phyloP scores from a whole-genome alignment of 441 rosid genomes.

The Viola pubescens region DNA sequence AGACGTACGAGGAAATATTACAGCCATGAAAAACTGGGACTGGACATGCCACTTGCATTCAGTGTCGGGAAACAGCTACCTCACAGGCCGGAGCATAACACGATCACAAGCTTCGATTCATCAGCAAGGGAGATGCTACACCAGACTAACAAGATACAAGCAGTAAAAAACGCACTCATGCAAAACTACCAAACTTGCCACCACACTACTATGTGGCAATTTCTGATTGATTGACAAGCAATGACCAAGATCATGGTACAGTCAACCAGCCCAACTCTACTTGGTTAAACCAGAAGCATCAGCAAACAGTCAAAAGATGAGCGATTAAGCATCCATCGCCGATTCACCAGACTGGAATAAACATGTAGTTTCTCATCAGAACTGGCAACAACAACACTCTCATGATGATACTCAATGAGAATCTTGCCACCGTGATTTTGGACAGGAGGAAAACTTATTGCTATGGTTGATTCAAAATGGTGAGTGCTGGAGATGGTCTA shows the following conservation, averaged over 20 bases:
- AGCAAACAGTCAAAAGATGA: neutral
- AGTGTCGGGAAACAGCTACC: too few species aligned
- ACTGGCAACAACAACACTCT: slow-evolving; percentile 1
- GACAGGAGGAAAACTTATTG: neutral
- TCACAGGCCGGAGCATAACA: too few species aligned
- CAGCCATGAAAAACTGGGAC: neutral
- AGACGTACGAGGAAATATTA: neutral
- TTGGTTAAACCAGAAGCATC: too few species aligned
- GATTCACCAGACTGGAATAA: neutral
- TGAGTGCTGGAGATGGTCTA: slow-evolving; percentile 63
- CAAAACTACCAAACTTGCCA: too few species aligned
- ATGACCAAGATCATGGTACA: too few species aligned
- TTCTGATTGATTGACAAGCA: too few species aligned
- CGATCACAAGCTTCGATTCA: too few species aligned
- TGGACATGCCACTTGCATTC: neutral
- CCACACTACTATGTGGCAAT: too few species aligned
- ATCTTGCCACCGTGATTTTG: neutral
- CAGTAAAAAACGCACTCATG: too few species aligned
- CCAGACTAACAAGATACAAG: too few species aligned
- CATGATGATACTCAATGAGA: neutral
- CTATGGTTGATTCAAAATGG: slow-evolving; percentile 35
- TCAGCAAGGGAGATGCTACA: too few species aligned
- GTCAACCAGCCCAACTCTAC: too few species aligned
- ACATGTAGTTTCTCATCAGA: neutral
- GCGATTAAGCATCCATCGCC: neutral